Conservation (phyloP, 768 basidiomycete species). For the Austroboletus eburneus region DNA sequence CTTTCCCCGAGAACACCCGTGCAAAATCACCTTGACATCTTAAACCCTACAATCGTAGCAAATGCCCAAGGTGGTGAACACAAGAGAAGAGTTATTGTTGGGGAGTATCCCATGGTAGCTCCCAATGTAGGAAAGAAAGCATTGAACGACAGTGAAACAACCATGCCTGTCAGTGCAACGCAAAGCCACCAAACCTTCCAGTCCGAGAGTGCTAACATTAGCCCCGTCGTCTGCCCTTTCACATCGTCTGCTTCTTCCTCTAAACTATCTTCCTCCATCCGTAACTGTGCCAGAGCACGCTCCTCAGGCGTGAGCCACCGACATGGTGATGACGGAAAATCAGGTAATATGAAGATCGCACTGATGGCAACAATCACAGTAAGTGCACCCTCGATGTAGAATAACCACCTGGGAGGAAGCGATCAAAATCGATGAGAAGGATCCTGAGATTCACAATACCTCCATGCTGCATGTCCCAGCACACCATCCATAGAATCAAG, state of each 20-base stretch:
- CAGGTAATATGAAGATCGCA: conserved; percentile 65
- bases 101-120: conserved; percentile 63
- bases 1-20: background rate
- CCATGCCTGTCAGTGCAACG: conserved; percentile 53
- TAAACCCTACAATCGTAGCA: conserved; percentile 54
- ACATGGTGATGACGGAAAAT: conserved; percentile 60
- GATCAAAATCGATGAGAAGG: background rate
- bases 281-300: conserved; percentile 48
- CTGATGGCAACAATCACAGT: conserved; percentile 47
- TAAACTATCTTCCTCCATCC: conserved; percentile 65
- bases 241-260: conserved; percentile 41
- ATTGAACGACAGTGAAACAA: conserved; percentile 66
- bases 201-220: conserved; percentile 61
- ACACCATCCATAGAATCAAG: conserved; percentile 67
- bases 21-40: conserved; percentile 41
- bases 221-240: conserved; percentile 38
- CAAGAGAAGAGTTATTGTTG: conserved; percentile 65
- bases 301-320: conserved; percentile 61
- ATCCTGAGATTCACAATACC: conserved; percentile 42
- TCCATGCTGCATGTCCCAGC: conserved; percentile 68
- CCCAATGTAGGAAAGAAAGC: conserved; percentile 77
- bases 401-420: conserved; percentile 55
- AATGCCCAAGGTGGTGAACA: conserved; percentile 70
- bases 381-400: conserved; percentile 61
- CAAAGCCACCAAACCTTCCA: conserved; percentile 86